These are phyloP conservation scores for Boletus coccyginus DNA, from an alignment of 768 basidiomycete species.

Conservation along the genomic window DNA sequence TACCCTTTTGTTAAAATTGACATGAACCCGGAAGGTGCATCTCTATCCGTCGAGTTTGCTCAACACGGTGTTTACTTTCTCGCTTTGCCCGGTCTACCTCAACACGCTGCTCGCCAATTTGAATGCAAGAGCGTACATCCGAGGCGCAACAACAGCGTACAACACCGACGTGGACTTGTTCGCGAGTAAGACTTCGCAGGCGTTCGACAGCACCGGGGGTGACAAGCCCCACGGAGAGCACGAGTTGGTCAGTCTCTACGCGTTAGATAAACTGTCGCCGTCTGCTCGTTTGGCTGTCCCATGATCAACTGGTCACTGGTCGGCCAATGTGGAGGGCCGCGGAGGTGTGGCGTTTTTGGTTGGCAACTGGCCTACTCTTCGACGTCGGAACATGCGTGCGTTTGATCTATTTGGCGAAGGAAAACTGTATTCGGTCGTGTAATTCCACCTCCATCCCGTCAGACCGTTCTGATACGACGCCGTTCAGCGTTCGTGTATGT, in stretches of 20 bases:
- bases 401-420: no score
- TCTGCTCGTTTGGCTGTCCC: neutral
- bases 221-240: neutral
- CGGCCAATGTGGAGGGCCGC: neutral
- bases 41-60: neutral
- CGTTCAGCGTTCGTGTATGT: no score
- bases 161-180: neutral
- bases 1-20: neutral
- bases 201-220: neutral
- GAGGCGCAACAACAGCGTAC: neutral
- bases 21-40: neutral
- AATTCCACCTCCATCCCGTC: no score
- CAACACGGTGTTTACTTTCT: neutral
- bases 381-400: neutral
- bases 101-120: constrained; percentile 11
- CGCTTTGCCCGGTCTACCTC: constrained; percentile 6
- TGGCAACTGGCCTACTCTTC: neutral
- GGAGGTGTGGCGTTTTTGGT: neutral
- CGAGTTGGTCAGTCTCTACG: neutral
- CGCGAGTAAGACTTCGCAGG: neutral
- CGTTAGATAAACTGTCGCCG: neutral
- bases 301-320: neutral
- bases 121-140: constrained; percentile 7
- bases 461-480: no score
- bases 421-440: no score